A percentile compares a stretch with the other conserved stretches of the same genome.
Evolutionary conservation across 1,284 basidiomycete genomes (phyloP).

Genomic region (Leccinum griseonigrum): DNA sequence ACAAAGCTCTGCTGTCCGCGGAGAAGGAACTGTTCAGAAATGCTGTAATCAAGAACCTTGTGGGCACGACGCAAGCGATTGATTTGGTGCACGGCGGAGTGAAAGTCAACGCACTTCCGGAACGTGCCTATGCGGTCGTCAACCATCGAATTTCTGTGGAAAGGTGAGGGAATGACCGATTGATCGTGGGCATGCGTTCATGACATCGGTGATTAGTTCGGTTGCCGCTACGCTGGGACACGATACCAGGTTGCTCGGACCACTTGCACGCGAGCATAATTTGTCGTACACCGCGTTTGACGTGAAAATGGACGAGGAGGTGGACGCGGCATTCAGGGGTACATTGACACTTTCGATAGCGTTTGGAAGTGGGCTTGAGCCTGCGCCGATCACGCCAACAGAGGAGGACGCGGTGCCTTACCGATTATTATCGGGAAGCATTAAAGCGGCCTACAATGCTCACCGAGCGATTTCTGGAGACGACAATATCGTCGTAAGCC

Average conservation of each 20-base stretch:
- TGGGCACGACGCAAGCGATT: slow-evolving; percentile 60
- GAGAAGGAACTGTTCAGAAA: slow-evolving; percentile 39
- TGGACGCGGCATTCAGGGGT: slow-evolving; percentile 31
- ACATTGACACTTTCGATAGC: slow-evolving; percentile 42
- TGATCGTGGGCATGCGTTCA: background rate
- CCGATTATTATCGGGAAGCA: slow-evolving; percentile 47
- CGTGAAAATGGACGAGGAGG: slow-evolving; percentile 6
- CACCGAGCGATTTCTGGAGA: slow-evolving; percentile 33
- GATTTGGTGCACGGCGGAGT: slow-evolving; percentile 60
- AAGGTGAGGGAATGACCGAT: slow-evolving; percentile 38
- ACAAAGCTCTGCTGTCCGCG: slow-evolving; percentile 41
- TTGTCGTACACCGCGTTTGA: slow-evolving; percentile 48
- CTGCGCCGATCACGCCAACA: slow-evolving; percentile 54
- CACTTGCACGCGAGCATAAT: slow-evolving; percentile 44
- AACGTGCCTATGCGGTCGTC: slow-evolving; percentile 49
- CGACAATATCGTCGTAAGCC: slow-evolving; percentile 43
- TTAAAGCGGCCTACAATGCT: slow-evolving; percentile 43
- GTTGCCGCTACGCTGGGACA: slow-evolving; percentile 41
- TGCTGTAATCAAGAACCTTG: slow-evolving; percentile 25
- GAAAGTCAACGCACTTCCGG: slow-evolving; percentile 61
- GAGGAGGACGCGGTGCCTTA: slow-evolving; percentile 43
- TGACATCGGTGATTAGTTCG: slow-evolving; percentile 33
- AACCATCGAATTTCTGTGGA: slow-evolving; percentile 40
- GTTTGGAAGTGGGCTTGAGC: slow-evolving; percentile 40
- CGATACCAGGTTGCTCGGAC: slow-evolving; percentile 40